Conservation (phyloP, 2,329 filamentous ascomycete species). For the Setomelanomma holmii region DNA sequence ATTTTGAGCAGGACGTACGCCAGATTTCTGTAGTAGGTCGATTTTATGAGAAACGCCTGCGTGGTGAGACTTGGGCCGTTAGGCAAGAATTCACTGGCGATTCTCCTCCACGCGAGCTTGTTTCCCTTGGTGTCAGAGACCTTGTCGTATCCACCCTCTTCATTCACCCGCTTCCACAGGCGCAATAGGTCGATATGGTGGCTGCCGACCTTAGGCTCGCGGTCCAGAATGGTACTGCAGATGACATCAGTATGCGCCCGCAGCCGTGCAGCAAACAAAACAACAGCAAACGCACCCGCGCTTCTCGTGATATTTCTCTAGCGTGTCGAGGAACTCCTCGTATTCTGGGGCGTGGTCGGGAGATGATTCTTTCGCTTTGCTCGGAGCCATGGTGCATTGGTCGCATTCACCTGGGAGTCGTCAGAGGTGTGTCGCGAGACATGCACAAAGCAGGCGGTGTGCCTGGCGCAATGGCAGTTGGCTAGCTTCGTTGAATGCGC, state of each 20-base stretch:
- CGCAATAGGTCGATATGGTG: slow-evolving; percentile 78
- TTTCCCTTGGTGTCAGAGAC: slow-evolving; percentile 71
- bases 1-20: slow-evolving; percentile 56
- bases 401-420: slow-evolving; percentile 39
- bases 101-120: slow-evolving; percentile 84
- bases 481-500: slow-evolving; percentile 30
- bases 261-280: slow-evolving; percentile 22
- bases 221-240: slow-evolving; percentile 72
- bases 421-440: slow-evolving; percentile 24
- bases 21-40: slow-evolving; percentile 88
- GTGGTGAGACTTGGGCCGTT: slow-evolving; percentile 75
- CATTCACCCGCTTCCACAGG: slow-evolving; percentile 78
- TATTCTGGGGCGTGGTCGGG: slow-evolving; percentile 68
- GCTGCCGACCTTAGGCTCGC: slow-evolving; percentile 80
- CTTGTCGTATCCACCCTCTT: slow-evolving; percentile 84
- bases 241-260: slow-evolving; percentile 30
- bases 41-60: slow-evolving; percentile 86
- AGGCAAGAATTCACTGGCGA: slow-evolving; percentile 78
- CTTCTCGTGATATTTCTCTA: slow-evolving; percentile 77
- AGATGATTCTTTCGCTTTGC: slow-evolving; percentile 51
- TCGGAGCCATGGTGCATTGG: slow-evolving; percentile 54
- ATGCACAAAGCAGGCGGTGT: slow-evolving; percentile 27
- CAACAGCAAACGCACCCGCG: slow-evolving; percentile 63
- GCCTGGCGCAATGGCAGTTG: slow-evolving; percentile 32
- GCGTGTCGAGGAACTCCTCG: slow-evolving; percentile 76